These are phyloP conservation scores for Mortierella sp. DNA, from an alignment of 371 early-diverging fungal genomes.

Conservation along the genomic window DNA sequence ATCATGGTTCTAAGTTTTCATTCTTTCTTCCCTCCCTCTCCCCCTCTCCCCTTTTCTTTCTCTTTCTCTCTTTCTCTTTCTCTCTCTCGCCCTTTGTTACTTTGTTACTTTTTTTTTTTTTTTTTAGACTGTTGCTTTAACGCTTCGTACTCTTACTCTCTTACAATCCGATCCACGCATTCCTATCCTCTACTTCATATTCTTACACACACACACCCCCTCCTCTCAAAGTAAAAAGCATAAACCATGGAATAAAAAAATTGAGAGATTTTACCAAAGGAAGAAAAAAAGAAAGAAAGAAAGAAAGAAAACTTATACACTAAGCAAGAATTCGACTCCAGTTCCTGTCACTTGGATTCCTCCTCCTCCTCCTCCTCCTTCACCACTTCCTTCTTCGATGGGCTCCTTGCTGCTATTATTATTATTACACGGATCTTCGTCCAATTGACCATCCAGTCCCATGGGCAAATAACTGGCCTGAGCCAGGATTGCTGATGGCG, in stretches of 20 bases:
- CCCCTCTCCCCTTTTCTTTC: neutral
- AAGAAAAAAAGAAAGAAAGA: constrained; percentile 10
- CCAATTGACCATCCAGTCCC: constrained; percentile 24
- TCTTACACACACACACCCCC: no score
- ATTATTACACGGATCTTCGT: neutral
- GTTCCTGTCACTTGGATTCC: neutral
- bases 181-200: no score
- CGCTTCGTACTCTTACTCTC: no score
- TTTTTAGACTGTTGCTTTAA: no score
- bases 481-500: constrained; percentile 4
- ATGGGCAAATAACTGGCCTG: constrained; percentile 29
- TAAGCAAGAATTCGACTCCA: constrained; percentile 2
- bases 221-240: no score
- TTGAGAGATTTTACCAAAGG: no score
- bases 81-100: neutral
- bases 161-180: no score
- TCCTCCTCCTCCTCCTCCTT: neutral
- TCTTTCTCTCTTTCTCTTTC: neutral
- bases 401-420: neutral
- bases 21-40: no score
- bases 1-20: constrained; percentile 37
- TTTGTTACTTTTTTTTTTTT: no score
- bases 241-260: no score
- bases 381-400: neutral
- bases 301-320: constrained; percentile 8